Conservation (phyloP, 2,329 filamentous ascomycete genomes). For the Ophiocordyceps polyrhachis-furcata region DNA sequence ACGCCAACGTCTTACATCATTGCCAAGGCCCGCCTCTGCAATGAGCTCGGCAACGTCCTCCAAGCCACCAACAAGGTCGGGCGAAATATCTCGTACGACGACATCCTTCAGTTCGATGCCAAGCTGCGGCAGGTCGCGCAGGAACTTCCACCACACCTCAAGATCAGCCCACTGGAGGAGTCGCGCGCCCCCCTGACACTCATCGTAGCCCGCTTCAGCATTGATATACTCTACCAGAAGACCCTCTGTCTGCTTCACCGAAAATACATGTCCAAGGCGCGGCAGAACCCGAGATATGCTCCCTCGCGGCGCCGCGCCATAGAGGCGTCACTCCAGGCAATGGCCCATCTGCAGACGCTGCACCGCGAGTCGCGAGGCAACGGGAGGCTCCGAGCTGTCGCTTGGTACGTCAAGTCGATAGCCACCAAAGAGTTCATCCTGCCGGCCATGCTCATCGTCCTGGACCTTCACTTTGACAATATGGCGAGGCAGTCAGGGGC, state of each 20-base stretch:
- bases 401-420: constrained; percentile 62
- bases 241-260: constrained; percentile 77
- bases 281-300: constrained; percentile 62
- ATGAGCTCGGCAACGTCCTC: constrained; percentile 53
- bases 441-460: constrained; percentile 64
- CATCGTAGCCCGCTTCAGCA: constrained; percentile 66
- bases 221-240: constrained; percentile 77
- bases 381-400: constrained; percentile 53
- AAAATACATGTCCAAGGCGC: constrained; percentile 63
- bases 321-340: constrained; percentile 66
- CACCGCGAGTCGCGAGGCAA: constrained; percentile 54
- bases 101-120: constrained; percentile 43
- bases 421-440: constrained; percentile 74
- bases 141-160: constrained; percentile 62
- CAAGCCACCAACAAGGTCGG: constrained; percentile 41
- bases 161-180: constrained; percentile 55
- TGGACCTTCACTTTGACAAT: constrained; percentile 62
- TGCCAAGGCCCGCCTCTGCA: constrained; percentile 47
- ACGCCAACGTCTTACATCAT: constrained; percentile 70
- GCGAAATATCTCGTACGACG: constrained; percentile 40
- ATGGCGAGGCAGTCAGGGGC: constrained; percentile 23
- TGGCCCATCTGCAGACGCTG: constrained; percentile 59
- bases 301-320: constrained; percentile 73
- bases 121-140: constrained; percentile 42
- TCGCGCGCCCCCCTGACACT: constrained; percentile 65